Percentiles rank a stretch among this genome's conserved stretches.
Conservation (phyloP, 257 asterid species). For the Cinchona pubescens region DNA sequence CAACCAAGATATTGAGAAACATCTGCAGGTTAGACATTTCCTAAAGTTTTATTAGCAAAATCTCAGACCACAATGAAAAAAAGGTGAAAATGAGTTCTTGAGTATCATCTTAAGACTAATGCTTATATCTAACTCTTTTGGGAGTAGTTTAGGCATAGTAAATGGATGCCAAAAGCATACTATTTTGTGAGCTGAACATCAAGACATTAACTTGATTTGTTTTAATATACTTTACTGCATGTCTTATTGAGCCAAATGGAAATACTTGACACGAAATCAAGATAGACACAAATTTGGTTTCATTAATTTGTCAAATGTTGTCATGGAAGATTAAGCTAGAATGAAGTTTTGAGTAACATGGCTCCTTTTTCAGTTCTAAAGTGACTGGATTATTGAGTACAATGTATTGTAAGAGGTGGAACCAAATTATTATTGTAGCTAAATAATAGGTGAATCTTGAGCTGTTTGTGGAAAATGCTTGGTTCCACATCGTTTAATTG, state of each 20-base stretch:
- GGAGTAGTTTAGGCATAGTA: too few species aligned
- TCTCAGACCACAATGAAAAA: background rate
- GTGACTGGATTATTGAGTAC: background rate
- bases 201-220: too few species aligned
- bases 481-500: too few species aligned
- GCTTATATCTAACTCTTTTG: background rate
- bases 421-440: too few species aligned
- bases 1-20: slow-evolving; percentile 28
- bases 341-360: too few species aligned
- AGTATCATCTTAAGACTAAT: background rate
- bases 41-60: background rate
- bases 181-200: background rate
- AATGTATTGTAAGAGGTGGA: background rate
- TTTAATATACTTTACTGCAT: too few species aligned
- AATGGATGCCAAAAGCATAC: background rate
- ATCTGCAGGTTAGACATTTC: slow-evolving; percentile 41
- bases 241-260: background rate
- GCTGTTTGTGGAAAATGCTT: background rate
- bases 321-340: too few species aligned
- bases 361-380: too few species aligned
- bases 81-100: background rate
- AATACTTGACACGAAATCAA: background rate
- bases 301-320: too few species aligned
- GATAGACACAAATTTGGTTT: too few species aligned
- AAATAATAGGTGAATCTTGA: background rate